phyloP scores from a whole-genome alignment of 305 asterid genomes.

The Fraxinus angustifolia region DNA sequence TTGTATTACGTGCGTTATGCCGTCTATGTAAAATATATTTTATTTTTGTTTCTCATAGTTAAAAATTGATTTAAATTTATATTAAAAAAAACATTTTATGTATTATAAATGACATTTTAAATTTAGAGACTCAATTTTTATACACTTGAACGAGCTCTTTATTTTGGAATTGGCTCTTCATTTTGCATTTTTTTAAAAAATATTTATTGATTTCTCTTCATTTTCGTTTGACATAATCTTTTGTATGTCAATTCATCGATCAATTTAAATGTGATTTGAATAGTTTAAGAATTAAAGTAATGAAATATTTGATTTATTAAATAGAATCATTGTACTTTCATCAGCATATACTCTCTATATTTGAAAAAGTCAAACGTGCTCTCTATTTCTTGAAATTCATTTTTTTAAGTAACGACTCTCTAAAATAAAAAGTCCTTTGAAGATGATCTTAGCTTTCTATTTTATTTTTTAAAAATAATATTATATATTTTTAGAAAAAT shows the following conservation, averaged over 20 bases:
- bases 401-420: not conserved
- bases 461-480: no score
- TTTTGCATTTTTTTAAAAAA: no score
- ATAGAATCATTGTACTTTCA: not conserved
- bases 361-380: no score
- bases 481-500: not conserved
- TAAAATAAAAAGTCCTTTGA: not conserved
- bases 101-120: no score
- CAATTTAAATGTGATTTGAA: not conserved
- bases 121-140: no score
- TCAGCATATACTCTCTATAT: no score
- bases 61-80: not conserved
- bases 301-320: no score
- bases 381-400: not conserved
- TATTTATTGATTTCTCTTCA: not conserved
- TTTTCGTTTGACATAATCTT: not conserved
- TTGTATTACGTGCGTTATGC: not conserved
- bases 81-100: no score
- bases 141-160: no score
- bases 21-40: not conserved
- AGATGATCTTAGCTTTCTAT: not conserved
- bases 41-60: not conserved
- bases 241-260: not conserved
- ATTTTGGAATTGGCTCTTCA: not conserved
- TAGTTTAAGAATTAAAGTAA: not conserved